Evolutionary conservation across 352 stramenopile genomes (phyloP), one percentile per base, ranked within the genome.

Genomic region (Globisporangium camurandrum): DNA sequence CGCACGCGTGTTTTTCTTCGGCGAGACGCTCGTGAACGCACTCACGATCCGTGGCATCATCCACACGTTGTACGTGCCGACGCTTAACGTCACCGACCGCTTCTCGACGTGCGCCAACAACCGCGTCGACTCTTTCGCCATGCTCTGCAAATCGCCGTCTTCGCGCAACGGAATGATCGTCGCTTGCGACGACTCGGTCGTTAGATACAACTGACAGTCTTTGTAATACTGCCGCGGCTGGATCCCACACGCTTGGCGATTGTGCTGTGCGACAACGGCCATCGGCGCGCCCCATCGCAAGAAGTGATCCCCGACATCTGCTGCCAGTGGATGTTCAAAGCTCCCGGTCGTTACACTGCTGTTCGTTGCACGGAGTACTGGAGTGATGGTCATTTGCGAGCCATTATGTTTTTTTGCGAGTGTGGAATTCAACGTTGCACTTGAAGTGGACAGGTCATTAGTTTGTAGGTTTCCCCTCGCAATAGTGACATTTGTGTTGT

Each of bases 51-150:
- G 75, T 8, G 78, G 79, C 70, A 90, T 70, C 79, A 90, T 90
- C 79, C 79, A 90, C 14, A 90, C 74, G 49, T 88, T 90, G 66
- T 88, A 90, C 12, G 75, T 90, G 24, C 75, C 79, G 7, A 90
- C 62, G 24, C 59, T 74, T 7, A 90, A 30, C 23, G 51, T 55
- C 26, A 89, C 73, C 19, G 74, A 72, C 17, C 71, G 70, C 27
- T 66, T 68, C 37, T 87, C 75, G 16, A 86, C 45, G 34, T 85
- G 70, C 10, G 77, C 75, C 24, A 89, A 56, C 22, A 59, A 70
- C 9, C 75, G 71, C 31, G 78, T 82, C 3, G 77, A 89, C 41
- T 87, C 77, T 47, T 86, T 84, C 7, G 77, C 75, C 62, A 86
- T 75, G 19, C 64, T 78, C 37, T 75, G 76, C 20, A 89, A 61